These are phyloP conservation scores for Plasmodium gonderi DNA, from an alignment of 169 alveolate genomes.

Conservation along the genomic window DNA sequence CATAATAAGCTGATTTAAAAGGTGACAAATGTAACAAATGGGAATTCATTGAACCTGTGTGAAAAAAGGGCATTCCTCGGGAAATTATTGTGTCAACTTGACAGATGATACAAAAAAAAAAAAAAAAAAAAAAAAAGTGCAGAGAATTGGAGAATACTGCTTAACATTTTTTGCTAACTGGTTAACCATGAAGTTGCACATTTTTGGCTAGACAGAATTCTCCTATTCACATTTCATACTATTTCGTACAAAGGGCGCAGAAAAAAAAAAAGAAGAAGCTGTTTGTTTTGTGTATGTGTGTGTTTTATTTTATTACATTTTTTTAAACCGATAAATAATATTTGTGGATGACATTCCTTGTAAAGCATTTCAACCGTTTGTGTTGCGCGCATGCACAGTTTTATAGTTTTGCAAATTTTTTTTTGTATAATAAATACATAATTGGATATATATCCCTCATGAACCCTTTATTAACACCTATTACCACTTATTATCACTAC, in stretches of 20 bases:
- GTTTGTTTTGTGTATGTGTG: neutral
- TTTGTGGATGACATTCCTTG: neutral
- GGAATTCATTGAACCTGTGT: too few relatives aligned
- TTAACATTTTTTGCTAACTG: too few relatives aligned
- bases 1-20: neutral
- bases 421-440: neutral
- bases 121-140: neutral
- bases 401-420: neutral
- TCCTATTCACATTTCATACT: too few relatives aligned
- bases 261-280: too few relatives aligned
- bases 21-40: neutral
- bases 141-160: too few relatives aligned
- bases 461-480: neutral
- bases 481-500: neutral
- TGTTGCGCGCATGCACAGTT: neutral
- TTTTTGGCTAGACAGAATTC: too few relatives aligned
- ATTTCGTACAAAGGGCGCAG: too few relatives aligned
- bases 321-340: neutral
- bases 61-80: too few relatives aligned
- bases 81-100: too few relatives aligned
- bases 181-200: too few relatives aligned
- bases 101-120: neutral
- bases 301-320: too few relatives aligned
- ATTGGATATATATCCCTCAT: neutral
- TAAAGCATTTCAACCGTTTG: neutral